phyloP scores from a whole-genome alignment of 2,329 filamentous ascomycete genomes.

The Elsinoe perseae region DNA sequence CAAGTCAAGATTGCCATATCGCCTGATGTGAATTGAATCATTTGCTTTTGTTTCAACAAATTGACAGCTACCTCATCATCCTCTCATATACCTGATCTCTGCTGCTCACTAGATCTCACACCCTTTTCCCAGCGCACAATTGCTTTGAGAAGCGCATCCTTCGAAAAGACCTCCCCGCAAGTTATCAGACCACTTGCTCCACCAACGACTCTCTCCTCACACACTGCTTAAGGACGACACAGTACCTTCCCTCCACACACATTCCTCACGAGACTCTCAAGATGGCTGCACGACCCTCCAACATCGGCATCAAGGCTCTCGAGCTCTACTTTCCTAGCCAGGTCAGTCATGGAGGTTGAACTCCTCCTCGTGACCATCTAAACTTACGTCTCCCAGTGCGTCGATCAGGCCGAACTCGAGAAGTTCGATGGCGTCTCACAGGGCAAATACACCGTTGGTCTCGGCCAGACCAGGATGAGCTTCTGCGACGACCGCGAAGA shows the following conservation, averaged over 20 bases:
- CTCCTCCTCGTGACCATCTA: not conserved
- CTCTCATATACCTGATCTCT: not conserved
- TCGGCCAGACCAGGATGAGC: slow-evolving; percentile 49
- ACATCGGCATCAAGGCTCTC: slow-evolving; percentile 49
- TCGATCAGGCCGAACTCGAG: slow-evolving; percentile 47
- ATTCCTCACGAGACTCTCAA: not conserved
- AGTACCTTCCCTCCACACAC: not conserved
- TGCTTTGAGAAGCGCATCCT: not conserved
- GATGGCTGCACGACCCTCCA: slow-evolving; percentile 42
- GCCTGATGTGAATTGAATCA: not conserved
- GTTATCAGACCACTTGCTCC: slow-evolving; percentile 1
- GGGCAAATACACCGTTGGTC: slow-evolving; percentile 49
- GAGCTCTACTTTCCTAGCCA: slow-evolving; percentile 49
- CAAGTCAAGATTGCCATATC: slow-evolving; percentile 7
- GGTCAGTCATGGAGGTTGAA: slow-evolving; percentile 30
- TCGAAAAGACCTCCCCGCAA: not conserved
- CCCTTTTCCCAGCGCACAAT: not conserved
- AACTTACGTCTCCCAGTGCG: slow-evolving; percentile 34
- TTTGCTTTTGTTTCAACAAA: slow-evolving; percentile 4
- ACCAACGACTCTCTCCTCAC: not conserved
- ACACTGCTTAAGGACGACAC: not conserved
- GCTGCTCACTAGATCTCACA: not conserved
- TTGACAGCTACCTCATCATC: not conserved
- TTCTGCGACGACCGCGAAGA: slow-evolving; percentile 51
- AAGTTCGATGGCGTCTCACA: slow-evolving; percentile 47